Conservation (phyloP, 2,329 filamentous ascomycete genomes). For the Colletotrichum graminicola region DNA sequence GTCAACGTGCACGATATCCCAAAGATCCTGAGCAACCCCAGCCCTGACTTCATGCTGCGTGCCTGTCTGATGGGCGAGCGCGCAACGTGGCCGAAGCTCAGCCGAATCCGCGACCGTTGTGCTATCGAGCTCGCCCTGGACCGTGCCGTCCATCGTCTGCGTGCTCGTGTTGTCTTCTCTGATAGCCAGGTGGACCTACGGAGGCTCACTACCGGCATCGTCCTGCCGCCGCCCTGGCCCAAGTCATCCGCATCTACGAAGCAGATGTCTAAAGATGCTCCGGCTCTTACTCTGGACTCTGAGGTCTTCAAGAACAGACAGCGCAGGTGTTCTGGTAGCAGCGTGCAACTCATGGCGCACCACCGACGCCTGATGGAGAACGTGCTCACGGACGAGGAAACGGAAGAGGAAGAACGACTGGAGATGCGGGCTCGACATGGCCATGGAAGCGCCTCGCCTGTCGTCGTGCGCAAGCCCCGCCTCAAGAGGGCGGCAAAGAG, state of each 20-base stretch:
- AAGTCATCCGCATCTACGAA: constrained; percentile 43
- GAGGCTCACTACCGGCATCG: constrained; percentile 54
- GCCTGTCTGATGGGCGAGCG: constrained; percentile 83
- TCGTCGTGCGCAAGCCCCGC: constrained; percentile 53
- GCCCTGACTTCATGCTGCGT: constrained; percentile 85
- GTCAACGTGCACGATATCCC: constrained; percentile 81
- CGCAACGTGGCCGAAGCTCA: constrained; percentile 92
- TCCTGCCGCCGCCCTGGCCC: constrained; percentile 46
- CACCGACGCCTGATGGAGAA: constrained; percentile 54
- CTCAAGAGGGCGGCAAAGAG: constrained; percentile 58
- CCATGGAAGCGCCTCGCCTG: constrained; percentile 45
- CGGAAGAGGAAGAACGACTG: constrained; percentile 58
- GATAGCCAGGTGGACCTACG: constrained; percentile 73
- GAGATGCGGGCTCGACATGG: constrained; percentile 55
- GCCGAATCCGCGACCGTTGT: constrained; percentile 86
- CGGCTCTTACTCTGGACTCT: constrained; percentile 44
- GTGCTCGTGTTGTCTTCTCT: constrained; percentile 77
- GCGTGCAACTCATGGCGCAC: constrained; percentile 55
- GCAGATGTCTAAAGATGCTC: constrained; percentile 43
- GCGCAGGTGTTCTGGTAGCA: constrained; percentile 65
- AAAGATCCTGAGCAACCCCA: constrained; percentile 85
- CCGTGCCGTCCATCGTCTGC: constrained; percentile 76
- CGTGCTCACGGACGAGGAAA: constrained; percentile 58
- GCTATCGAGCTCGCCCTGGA: constrained; percentile 90
- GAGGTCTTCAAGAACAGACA: constrained; percentile 52